Evolutionary conservation across 768 basidiomycete genomes (phyloP).

Genomic region (Naganishia vishniacii): DNA sequence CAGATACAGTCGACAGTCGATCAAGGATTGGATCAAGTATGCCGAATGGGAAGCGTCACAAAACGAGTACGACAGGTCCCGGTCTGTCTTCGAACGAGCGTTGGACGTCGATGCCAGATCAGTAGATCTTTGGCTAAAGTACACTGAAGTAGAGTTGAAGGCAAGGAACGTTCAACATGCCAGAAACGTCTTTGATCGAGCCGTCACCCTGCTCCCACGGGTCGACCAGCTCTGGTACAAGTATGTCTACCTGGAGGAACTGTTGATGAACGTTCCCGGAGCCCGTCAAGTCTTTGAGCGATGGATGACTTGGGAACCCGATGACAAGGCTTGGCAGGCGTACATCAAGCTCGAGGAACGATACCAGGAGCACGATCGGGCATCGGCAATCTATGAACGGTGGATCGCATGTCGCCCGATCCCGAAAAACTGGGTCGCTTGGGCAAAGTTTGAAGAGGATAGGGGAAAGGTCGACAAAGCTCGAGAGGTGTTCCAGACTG

Average conservation of each 20-base stretch:
- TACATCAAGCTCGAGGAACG: conserved; percentile 96
- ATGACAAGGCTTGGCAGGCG: conserved; percentile 99
- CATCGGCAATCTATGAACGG: conserved; percentile 79
- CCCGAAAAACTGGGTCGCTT: conserved; percentile 62
- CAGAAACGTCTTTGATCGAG: conserved; percentile 92
- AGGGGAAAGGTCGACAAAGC: conserved; percentile 62
- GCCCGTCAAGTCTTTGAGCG: conserved; percentile 96
- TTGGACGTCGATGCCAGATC: conserved; percentile 89
- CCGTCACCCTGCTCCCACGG: conserved; percentile 90
- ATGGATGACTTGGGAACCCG: conserved; percentile 99
- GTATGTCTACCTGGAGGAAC: conserved; percentile 96
- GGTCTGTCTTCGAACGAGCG: conserved; percentile 93
- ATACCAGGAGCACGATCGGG: conserved; percentile 84
- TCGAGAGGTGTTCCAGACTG: conserved; percentile 82
- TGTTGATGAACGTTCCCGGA: conserved; percentile 90
- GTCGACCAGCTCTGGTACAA: conserved; percentile 96
- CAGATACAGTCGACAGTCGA: conserved; percentile 48
- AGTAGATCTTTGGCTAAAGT: conserved; percentile 76
- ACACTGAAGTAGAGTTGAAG: conserved; percentile 95
- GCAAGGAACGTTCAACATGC: conserved; percentile 95
- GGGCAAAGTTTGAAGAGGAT: conserved; percentile 62
- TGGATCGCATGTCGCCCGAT: conserved; percentile 57
- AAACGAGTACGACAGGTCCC: conserved; percentile 82
- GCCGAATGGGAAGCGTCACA: conserved; percentile 76
- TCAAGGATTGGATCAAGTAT: conserved; percentile 54